Evolutionary conservation across 148 eudicot species (phyloP).

Genomic region (Spergularia bocconei): DNA sequence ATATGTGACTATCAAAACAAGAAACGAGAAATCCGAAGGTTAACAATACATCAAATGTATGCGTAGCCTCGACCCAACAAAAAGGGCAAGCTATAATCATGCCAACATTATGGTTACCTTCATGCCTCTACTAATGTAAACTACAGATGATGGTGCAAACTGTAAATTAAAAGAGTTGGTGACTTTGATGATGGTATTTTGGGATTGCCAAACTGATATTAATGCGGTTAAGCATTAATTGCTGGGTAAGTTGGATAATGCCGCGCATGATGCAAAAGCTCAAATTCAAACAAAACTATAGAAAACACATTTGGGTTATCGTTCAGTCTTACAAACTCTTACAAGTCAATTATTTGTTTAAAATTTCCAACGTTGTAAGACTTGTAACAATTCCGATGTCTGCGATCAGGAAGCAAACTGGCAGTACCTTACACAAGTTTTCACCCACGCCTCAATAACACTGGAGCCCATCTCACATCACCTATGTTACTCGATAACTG

Average conservation of each 20-base stretch:
- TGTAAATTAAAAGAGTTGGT: neutral
- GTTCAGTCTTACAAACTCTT: neutral
- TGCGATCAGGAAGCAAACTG: slow-evolving; percentile 13
- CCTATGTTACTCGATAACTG: no score
- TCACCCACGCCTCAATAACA: neutral
- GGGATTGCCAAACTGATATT: slow-evolving; percentile 25
- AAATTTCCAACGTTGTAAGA: neutral
- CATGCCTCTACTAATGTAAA: neutral
- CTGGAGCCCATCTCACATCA: neutral
- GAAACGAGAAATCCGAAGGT: no score
- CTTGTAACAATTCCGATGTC: slow-evolving; percentile 1
- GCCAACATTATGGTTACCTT: neutral
- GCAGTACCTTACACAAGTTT: slow-evolving; percentile 2
- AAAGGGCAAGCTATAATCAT: neutral
- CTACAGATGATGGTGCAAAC: neutral
- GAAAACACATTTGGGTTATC: neutral
- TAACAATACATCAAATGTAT: no score
- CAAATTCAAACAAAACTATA: slow-evolving; percentile 16
- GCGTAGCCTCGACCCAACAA: no score
- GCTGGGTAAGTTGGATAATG: slow-evolving; percentile 24
- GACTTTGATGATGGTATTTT: slow-evolving; percentile 10
- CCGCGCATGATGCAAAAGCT: slow-evolving; percentile 15
- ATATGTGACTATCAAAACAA: no score
- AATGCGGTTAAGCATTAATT: slow-evolving; percentile 20
- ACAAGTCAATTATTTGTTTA: slow-evolving; percentile 27